A percentile compares a stretch with the other conserved stretches of the same genome.
Evolutionary conservation across 148 eudicot genomes (phyloP).

Genomic region (Rheum nobile): DNA sequence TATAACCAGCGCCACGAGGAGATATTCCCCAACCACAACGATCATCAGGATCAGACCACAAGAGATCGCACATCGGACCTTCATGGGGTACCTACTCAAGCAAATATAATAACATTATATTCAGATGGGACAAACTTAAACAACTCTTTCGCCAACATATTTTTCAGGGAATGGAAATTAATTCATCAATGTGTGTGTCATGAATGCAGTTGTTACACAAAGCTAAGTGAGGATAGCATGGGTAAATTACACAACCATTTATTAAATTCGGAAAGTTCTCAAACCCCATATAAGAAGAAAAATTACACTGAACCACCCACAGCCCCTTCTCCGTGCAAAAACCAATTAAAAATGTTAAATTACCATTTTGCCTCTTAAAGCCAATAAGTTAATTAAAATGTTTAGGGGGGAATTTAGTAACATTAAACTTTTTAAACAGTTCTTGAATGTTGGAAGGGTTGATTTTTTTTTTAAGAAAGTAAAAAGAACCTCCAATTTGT

Average conservation of each 20-base stretch:
- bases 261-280: not conserved
- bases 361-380: not conserved
- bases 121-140: not conserved
- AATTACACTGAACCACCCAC: not conserved
- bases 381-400: not conserved
- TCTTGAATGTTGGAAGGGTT: not conserved
- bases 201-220: not conserved
- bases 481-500: not conserved
- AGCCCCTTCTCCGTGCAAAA: not conserved
- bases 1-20: conserved; percentile 28
- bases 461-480: not conserved
- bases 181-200: not conserved
- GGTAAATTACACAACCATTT: not conserved
- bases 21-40: conserved; percentile 32
- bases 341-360: not conserved
- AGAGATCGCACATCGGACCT: conserved; percentile 28
- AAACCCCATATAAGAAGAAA: not conserved
- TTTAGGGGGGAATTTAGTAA: not conserved
- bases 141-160: not conserved
- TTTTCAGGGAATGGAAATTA: not conserved
- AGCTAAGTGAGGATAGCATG: not conserved
- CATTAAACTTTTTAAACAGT: not conserved
- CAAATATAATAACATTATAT: not conserved
- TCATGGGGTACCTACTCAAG: conserved; percentile 20
- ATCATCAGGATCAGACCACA: conserved; percentile 30